Conservation (phyloP, 2,329 filamentous ascomycete genomes). For the Alternaria sp. region DNA sequence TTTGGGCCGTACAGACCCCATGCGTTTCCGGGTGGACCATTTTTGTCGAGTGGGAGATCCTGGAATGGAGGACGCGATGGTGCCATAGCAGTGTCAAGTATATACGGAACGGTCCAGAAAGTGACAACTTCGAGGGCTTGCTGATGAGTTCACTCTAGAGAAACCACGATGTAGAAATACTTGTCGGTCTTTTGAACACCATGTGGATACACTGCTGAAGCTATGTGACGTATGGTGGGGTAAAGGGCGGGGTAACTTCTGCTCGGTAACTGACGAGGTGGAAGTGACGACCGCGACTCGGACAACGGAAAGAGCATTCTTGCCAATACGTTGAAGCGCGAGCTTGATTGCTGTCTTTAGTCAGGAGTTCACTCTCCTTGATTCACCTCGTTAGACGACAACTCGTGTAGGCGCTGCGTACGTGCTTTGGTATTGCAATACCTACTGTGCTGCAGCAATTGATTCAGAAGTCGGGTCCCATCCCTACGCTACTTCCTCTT, state of each 20-base stretch:
- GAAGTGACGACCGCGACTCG: not conserved
- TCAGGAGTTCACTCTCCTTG: not conserved
- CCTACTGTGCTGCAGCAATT: slow-evolving; percentile 15
- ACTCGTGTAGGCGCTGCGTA: not conserved
- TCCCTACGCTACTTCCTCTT: slow-evolving; percentile 43
- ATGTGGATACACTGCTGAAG: not conserved
- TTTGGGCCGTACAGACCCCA: slow-evolving; percentile 62
- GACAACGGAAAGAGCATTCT: not conserved
- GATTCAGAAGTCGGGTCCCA: slow-evolving; percentile 46
- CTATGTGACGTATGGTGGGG: slow-evolving; percentile 28
- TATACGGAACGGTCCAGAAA: not conserved
- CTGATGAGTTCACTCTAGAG: not conserved
- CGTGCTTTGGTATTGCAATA: slow-evolving; percentile 8
- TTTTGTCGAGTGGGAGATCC: slow-evolving; percentile 57
- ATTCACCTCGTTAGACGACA: not conserved
- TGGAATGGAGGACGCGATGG: slow-evolving; percentile 50
- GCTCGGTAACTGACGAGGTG: slow-evolving; percentile 7
- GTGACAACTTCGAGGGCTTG: not conserved
- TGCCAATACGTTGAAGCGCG: not conserved
- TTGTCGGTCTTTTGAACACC: not conserved
- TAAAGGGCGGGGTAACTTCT: slow-evolving; percentile 29
- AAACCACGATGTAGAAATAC: not conserved
- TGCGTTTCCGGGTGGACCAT: slow-evolving; percentile 60
- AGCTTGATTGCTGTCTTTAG: not conserved
- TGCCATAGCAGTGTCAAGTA: slow-evolving; percentile 11